phyloP scores from a whole-genome alignment of 805 yeast species.

The Saccharomycopsis malanga region DNA sequence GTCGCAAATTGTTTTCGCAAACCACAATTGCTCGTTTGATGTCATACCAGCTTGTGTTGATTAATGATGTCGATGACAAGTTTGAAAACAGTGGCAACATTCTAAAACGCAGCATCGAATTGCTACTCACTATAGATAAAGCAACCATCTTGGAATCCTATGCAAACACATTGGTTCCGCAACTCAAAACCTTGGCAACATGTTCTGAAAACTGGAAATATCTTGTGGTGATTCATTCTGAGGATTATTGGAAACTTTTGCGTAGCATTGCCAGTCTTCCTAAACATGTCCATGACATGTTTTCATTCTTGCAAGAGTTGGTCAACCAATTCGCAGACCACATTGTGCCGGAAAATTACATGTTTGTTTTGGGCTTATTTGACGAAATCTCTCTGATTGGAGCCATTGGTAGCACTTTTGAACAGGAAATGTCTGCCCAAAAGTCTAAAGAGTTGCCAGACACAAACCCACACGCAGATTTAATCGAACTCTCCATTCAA shows the following conservation, averaged over 20 bases:
- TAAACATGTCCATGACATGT: conserved; percentile 37
- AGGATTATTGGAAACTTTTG: conserved; percentile 47
- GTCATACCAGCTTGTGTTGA: conserved; percentile 45
- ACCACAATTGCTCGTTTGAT: conserved; percentile 35
- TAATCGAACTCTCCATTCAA: conserved; percentile 51
- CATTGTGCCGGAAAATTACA: conserved; percentile 46
- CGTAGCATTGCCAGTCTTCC: conserved; percentile 42
- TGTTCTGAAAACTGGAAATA: neutral
- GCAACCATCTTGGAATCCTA: neutral
- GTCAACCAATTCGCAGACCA: conserved; percentile 28
- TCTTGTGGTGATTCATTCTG: conserved; percentile 1
- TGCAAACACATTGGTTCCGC: neutral
- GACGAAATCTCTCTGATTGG: conserved; percentile 81
- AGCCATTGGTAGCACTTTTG: conserved; percentile 71
- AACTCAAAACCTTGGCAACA: neutral
- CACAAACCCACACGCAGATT: conserved; percentile 41
- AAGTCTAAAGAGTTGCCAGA: conserved; percentile 30
- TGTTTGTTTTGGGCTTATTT: conserved; percentile 59
- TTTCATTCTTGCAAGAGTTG: conserved; percentile 40
- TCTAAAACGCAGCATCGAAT: neutral
- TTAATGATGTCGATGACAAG: conserved; percentile 30
- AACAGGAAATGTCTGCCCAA: conserved; percentile 49
- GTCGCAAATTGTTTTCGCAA: conserved; percentile 26
- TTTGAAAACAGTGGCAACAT: conserved; percentile 20
- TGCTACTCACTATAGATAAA: conserved; percentile 3